Percentiles rank a stretch among this genome's conserved stretches.
Evolutionary conservation across 148 eudicot species (phyloP).

Genomic region (Persicaria maculosa): DNA sequence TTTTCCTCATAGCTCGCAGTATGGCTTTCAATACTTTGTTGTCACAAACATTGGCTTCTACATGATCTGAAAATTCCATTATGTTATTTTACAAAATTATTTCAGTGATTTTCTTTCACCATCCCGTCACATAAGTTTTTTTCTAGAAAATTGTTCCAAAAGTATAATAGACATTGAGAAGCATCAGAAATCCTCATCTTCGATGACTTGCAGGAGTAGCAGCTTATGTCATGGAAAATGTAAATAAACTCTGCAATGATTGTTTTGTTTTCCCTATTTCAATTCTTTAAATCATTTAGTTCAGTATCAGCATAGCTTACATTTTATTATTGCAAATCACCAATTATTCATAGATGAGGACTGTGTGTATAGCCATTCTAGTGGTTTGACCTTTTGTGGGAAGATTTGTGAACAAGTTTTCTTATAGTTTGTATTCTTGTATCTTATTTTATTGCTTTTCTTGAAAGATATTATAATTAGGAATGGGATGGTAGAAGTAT

Average conservation of each 20-base stretch:
- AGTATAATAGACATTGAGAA: conserved; percentile 20
- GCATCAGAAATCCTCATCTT: conserved; percentile 19
- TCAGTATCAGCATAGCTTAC: conserved; percentile 9
- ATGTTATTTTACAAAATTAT: not conserved
- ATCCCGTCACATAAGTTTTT: not conserved
- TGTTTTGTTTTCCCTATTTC: conserved; percentile 9
- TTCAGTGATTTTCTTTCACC: not conserved
- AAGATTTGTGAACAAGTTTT: conserved; percentile 63
- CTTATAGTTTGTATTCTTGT: not conserved
- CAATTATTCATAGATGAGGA: conserved; percentile 36
- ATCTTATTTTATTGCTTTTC: not conserved
- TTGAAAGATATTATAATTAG: not conserved
- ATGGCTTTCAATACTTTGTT: not conserved
- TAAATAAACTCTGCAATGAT: conserved; percentile 15
- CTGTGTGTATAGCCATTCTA: conserved; percentile 17
- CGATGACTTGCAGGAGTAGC: conserved; percentile 34
- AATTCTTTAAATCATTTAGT: conserved; percentile 5
- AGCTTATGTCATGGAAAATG: conserved; percentile 82
- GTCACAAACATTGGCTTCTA: not conserved
- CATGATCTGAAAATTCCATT: not conserved
- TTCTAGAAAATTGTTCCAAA: not conserved
- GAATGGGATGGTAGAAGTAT: not conserved
- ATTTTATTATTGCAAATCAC: conserved; percentile 47
- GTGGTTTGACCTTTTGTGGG: conserved; percentile 50
- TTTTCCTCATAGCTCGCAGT: not conserved